Evolutionary conservation across 78 protist genomes (phyloP), one percentile per base, ranked within the genome.

Genomic region (Acrasis kona): DNA sequence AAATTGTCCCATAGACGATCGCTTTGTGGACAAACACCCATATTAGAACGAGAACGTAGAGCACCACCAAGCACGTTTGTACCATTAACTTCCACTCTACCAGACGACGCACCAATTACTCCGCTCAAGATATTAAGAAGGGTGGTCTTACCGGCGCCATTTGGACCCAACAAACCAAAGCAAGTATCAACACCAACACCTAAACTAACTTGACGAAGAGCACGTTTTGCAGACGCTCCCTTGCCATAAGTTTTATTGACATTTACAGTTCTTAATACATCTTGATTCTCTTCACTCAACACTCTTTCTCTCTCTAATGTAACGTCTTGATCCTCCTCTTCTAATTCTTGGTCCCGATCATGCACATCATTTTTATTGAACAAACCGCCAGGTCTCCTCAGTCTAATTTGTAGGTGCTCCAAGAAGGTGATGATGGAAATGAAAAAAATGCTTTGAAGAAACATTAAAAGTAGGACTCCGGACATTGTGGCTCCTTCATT

Each of bases 101-200:
- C 86, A 5, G 2, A 31, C 35, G 3, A 3, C 29, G 79, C 32
- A 19, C 32, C 37, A 12, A 79, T 5, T n/a, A 30, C 79, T 27
- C 96, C 96, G 0, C 87, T 72, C 27, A 96, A 75, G 83, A 95
- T 80, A 8, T 42, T 10, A 3, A 94, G 36, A 27, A 93, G 82
- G 0, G 93, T 91, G 0, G 94, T 86, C 72, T 93, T 95, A 38
- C 98, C 98, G 0, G 97, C 96, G 28, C 98, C 98, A 76, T 94
- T 94, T 29, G 89, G 85, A 8, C 95, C 94, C 12, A 86, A 76
- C 39, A 81, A 2, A 39, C 68, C 85, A 39, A 74, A 81, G 37
- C 58, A 64, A 41, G 58, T 73, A 5, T 73, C 80, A 3, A 10
- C n/a, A 3, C 1, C 1, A 5, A 81, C 31, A 19, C 61, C 50